Percentiles rank a stretch among this genome's conserved stretches.
These are phyloP conservation scores for Epipyxis sp. DNA, from an alignment of 108 stramenopile species.

Conservation along the genomic window DNA sequence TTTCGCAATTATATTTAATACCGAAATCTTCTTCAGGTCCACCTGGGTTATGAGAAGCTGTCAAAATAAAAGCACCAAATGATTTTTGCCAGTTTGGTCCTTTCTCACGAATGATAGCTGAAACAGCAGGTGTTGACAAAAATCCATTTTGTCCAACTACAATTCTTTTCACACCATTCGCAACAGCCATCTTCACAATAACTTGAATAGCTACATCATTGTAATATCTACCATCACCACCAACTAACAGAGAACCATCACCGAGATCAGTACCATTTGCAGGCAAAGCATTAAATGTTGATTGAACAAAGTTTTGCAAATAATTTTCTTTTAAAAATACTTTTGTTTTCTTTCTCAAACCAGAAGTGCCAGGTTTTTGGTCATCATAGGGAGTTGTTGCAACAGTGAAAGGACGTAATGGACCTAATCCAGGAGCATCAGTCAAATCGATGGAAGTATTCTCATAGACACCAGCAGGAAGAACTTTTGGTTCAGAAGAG, in stretches of 20 bases:
- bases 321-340: constrained; percentile 88
- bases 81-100: constrained; percentile 92
- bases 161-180: constrained; percentile 69
- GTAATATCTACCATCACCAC: constrained; percentile 98
- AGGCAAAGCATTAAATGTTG: constrained; percentile 84
- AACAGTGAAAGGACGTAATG: constrained; percentile 70
- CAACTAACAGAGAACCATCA: constrained; percentile 84
- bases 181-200: constrained; percentile 84
- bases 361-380: constrained; percentile 99
- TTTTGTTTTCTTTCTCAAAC: constrained; percentile 97
- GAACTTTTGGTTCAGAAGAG: constrained; percentile 79
- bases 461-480: constrained; percentile 75
- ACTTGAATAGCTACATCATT: constrained; percentile 90
- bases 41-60: constrained; percentile 99
- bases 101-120: constrained; percentile 82
- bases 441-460: constrained; percentile 80
- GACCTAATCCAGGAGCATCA: constrained; percentile 73
- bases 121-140: constrained; percentile 95
- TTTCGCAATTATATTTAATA: constrained; percentile 98
- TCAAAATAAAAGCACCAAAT: constrained; percentile 96
- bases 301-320: constrained; percentile 97
- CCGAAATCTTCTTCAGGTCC: constrained; percentile 97
- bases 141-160: constrained; percentile 95
- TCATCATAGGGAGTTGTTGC: constrained; percentile 82
- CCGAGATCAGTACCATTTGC: constrained; percentile 75